Conservation (phyloP, 352 stramenopile species). For the Phytophthora agathidicida region DNA sequence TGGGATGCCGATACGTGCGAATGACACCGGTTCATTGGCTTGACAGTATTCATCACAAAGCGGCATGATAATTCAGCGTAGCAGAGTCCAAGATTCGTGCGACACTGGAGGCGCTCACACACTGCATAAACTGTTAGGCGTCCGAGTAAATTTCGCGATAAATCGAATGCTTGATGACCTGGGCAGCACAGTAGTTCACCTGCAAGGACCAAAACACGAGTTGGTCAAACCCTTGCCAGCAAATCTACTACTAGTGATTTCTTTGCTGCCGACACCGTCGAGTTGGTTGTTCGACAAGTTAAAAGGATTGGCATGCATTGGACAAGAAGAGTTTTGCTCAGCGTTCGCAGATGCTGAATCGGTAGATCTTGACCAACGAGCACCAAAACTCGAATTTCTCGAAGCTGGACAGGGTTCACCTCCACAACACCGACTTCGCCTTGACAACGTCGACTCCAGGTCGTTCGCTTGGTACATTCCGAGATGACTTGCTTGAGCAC, state of each 20-base stretch:
- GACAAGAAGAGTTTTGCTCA: slow-evolving; percentile 38
- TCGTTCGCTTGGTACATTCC: background rate
- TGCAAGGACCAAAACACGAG: slow-evolving; percentile 9
- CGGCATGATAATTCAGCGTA: slow-evolving; percentile 20
- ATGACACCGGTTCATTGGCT: slow-evolving; percentile 40
- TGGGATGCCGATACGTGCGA: slow-evolving; percentile 43
- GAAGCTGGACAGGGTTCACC: slow-evolving; percentile 33
- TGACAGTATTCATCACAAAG: slow-evolving; percentile 40
- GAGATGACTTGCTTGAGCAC: background rate
- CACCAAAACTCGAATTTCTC: slow-evolving; percentile 29
- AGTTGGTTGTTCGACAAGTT: slow-evolving; percentile 48
- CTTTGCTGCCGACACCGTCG: slow-evolving; percentile 33
- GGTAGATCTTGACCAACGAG: slow-evolving; percentile 33
- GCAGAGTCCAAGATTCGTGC: slow-evolving; percentile 23
- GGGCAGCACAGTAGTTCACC: slow-evolving; percentile 35
- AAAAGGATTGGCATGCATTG: slow-evolving; percentile 24
- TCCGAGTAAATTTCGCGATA: slow-evolving; percentile 51
- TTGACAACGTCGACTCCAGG: background rate
- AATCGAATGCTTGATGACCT: slow-evolving; percentile 32
- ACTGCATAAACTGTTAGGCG: slow-evolving; percentile 28
- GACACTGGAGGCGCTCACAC: slow-evolving; percentile 36
- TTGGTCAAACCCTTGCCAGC: background rate
- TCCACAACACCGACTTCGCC: slow-evolving; percentile 30
- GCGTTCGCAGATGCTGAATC: slow-evolving; percentile 22
- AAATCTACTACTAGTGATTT: slow-evolving; percentile 27